Conservation (phyloP, 2,329 filamentous ascomycete genomes). For the Beauveria pseudobassiana region DNA sequence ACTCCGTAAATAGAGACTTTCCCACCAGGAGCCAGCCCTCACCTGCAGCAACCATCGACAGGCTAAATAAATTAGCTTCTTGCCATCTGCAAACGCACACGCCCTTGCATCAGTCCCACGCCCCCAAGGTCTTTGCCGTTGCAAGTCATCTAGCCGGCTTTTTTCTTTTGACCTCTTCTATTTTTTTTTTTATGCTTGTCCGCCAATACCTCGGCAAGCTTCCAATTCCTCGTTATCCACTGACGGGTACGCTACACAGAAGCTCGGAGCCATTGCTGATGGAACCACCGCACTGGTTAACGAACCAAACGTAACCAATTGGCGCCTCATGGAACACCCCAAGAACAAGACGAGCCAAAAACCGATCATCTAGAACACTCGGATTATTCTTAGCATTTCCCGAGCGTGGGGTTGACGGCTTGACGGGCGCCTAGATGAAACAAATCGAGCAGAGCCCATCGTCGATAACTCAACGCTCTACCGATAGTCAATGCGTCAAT, state of each 20-base stretch:
- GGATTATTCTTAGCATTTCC: background rate
- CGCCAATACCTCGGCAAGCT: conserved; percentile 4
- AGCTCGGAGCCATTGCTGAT: background rate
- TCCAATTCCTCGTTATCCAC: background rate
- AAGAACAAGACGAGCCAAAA: background rate
- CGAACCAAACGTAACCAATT: background rate
- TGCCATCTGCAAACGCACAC: conserved; percentile 4
- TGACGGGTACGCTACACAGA: conserved; percentile 4
- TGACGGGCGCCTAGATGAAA: conserved; percentile 10
- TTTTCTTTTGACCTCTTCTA: background rate
- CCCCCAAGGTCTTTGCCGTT: background rate
- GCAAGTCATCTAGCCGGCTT: background rate
- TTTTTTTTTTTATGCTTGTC: background rate
- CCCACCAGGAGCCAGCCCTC: background rate
- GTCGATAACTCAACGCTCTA: background rate
- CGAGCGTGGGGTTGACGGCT: conserved; percentile 3
- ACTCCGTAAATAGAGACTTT: background rate
- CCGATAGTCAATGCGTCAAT: background rate
- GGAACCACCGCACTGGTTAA: background rate
- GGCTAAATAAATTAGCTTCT: background rate
- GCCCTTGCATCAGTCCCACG: conserved; percentile 1
- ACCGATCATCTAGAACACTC: background rate
- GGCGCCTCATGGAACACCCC: background rate
- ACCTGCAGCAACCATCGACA: conserved; percentile 8
- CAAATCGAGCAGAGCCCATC: background rate